Evolutionary conservation across 345 rosid genomes (phyloP).

Genomic region (Citrus sp.): DNA sequence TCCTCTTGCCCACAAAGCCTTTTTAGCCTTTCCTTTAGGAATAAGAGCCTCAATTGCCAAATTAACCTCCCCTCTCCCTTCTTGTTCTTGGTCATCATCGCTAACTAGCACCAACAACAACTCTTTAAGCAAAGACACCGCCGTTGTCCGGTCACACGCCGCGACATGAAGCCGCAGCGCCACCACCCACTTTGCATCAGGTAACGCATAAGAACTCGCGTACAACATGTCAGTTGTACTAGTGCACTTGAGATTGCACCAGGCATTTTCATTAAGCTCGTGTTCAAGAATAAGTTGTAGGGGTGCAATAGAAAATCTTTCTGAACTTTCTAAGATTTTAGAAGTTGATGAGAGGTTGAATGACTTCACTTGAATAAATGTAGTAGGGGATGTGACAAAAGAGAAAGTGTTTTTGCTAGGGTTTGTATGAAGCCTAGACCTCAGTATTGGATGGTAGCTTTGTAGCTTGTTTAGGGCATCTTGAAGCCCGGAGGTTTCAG

Average conservation of each 20-base stretch:
- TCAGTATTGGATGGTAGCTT: conserved; percentile 30
- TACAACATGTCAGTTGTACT: conserved; percentile 15
- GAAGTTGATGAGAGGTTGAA: conserved; percentile 24
- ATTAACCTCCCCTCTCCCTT: conserved; percentile 17
- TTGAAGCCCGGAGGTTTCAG: conserved; percentile 9
- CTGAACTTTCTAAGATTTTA: conserved; percentile 13
- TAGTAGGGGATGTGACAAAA: conserved; percentile 26
- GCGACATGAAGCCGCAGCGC: conserved; percentile 30
- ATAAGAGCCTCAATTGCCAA: conserved; percentile 37
- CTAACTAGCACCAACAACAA: conserved; percentile 17
- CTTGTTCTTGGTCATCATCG: not conserved
- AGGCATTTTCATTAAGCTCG: conserved; percentile 38
- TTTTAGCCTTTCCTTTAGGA: conserved; percentile 32
- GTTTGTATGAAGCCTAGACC: conserved; percentile 23
- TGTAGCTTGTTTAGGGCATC: conserved; percentile 26
- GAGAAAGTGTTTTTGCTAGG: conserved; percentile 15
- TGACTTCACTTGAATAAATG: conserved; percentile 17
- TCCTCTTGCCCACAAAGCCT: conserved; percentile 39
- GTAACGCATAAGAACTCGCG: conserved; percentile 21
- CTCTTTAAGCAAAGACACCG: conserved; percentile 28
- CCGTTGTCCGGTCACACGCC: conserved; percentile 37
- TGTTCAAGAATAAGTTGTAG: conserved; percentile 42
- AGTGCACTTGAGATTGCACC: conserved; percentile 1
- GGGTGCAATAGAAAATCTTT: conserved; percentile 8
- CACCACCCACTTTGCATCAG: conserved; percentile 19